Evolutionary conservation across 768 basidiomycete genomes (phyloP).

Genomic region (Tricholoma hemisulphureum): DNA sequence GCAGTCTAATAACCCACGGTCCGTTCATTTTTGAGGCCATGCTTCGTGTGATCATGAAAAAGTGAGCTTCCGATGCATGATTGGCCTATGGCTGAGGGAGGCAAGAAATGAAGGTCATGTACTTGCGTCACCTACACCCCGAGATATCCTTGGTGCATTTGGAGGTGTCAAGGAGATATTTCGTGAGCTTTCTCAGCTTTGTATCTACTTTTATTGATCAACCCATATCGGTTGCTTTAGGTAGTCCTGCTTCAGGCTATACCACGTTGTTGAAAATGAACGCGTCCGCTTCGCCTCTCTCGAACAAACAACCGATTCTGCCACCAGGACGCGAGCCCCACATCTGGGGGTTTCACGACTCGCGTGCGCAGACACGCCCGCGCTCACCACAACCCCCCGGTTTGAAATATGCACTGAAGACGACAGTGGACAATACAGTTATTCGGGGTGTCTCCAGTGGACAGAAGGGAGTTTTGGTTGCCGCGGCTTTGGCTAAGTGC

Average conservation of each 20-base stretch:
- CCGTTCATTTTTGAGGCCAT: constrained; percentile 38
- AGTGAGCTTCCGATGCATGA: constrained; percentile 20
- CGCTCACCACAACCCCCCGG: constrained; percentile 70
- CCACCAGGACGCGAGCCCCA: constrained; percentile 67
- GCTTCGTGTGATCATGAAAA: constrained; percentile 28
- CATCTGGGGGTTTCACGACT: constrained; percentile 48
- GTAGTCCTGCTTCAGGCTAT: constrained; percentile 83
- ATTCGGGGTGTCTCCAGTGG: constrained; percentile 72
- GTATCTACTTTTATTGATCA: not conserved
- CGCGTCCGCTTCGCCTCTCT: constrained; percentile 81
- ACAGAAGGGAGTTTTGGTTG: constrained; percentile 76
- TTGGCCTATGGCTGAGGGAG: too few relatives aligned
- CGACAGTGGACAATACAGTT: constrained; percentile 72
- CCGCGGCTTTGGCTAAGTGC: constrained; percentile 64
- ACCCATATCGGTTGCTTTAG: constrained; percentile 65
- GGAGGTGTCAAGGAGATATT: constrained; percentile 87
- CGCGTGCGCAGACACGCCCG: constrained; percentile 42
- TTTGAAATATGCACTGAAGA: constrained; percentile 66
- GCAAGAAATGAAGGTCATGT: too few relatives aligned
- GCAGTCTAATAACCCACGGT: constrained; percentile 22
- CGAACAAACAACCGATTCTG: constrained; percentile 69
- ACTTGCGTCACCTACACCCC: constrained; percentile 57
- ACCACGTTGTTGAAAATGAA: constrained; percentile 79
- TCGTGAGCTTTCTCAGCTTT: constrained; percentile 46
- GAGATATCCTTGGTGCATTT: constrained; percentile 58